Evolutionary conservation across 352 stramenopile species (phyloP).

Genomic region (Phytophthora aleatoria): DNA sequence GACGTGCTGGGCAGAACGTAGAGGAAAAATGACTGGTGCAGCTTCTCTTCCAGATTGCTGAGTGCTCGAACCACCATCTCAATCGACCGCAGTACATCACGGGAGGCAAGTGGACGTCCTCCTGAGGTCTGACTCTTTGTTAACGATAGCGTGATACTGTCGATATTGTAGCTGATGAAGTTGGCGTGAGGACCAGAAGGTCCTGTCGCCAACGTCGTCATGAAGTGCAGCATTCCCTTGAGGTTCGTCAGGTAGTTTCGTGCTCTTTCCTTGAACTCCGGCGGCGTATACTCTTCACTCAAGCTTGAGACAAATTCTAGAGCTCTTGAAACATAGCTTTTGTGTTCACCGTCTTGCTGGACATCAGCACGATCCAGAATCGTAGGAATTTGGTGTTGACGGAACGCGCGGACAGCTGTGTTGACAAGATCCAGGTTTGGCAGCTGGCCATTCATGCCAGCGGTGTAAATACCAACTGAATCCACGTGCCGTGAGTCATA

Average conservation of each 20-base stretch:
- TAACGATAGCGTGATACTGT: slow-evolving; percentile 71
- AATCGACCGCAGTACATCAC: slow-evolving; percentile 52
- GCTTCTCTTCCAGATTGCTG: slow-evolving; percentile 89
- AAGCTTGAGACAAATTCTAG: slow-evolving; percentile 8
- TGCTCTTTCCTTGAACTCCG: slow-evolving; percentile 23
- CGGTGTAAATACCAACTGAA: slow-evolving; percentile 60
- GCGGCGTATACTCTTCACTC: slow-evolving; percentile 14
- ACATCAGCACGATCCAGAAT: slow-evolving; percentile 52
- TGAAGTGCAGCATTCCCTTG: slow-evolving; percentile 80
- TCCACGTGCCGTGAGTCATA: slow-evolving; percentile 28
- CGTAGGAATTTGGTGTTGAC: slow-evolving; percentile 49
- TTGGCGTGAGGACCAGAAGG: slow-evolving; percentile 71
- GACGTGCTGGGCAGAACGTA: slow-evolving; percentile 78
- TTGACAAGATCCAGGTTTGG: slow-evolving; percentile 90
- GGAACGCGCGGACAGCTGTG: slow-evolving; percentile 59
- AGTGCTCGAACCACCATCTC: slow-evolving; percentile 77
- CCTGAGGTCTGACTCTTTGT: slow-evolving; percentile 22
- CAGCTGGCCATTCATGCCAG: slow-evolving; percentile 84
- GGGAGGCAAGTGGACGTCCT: slow-evolving; percentile 32
- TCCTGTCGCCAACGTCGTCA: slow-evolving; percentile 67
- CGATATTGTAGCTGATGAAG: slow-evolving; percentile 89
- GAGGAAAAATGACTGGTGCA: slow-evolving; percentile 90
- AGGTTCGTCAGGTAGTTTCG: slow-evolving; percentile 62
- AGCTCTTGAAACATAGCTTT: slow-evolving; percentile 14
- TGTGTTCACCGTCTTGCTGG: background rate